Evolutionary conservation across 2,329 filamentous ascomycete species (phyloP).

Genomic region (Penicillium sp.): DNA sequence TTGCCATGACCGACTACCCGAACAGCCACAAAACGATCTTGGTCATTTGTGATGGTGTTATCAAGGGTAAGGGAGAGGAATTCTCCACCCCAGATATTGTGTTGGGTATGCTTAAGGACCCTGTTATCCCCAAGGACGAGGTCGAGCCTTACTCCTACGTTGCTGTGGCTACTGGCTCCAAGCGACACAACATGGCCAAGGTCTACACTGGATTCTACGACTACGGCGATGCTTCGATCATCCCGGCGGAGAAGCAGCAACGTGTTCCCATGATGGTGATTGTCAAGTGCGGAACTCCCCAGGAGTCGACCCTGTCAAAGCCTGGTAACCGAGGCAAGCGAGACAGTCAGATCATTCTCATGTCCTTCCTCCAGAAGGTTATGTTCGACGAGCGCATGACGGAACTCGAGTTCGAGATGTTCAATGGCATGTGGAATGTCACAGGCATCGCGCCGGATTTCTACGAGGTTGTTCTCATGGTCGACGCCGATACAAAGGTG

Average conservation of each 20-base stretch:
- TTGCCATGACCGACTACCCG: conserved; percentile 96
- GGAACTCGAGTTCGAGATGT: conserved; percentile 98
- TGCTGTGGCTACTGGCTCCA: conserved; percentile 89
- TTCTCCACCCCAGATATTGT: conserved; percentile 87
- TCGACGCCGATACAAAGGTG: conserved; percentile 98
- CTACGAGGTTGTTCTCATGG: conserved; percentile 98
- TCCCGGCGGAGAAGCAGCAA: conserved; percentile 85
- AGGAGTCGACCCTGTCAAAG: conserved; percentile 77
- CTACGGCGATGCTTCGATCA: conserved; percentile 77
- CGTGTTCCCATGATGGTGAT: conserved; percentile 96
- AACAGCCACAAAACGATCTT: conserved; percentile 98
- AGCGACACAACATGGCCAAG: conserved; percentile 99
- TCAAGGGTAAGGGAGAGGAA: conserved; percentile 89
- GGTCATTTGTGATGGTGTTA: conserved; percentile 94
- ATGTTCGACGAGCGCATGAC: conserved; percentile 99
- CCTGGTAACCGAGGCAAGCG: conserved; percentile 97
- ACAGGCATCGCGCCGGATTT: conserved; percentile 98
- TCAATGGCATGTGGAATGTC: conserved; percentile 98
- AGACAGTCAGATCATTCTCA: conserved; percentile 97
- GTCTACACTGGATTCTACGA: conserved; percentile 98
- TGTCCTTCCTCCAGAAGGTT: conserved; percentile 99
- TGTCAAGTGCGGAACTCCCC: conserved; percentile 92
- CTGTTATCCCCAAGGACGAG: conserved; percentile 73
- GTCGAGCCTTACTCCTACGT: conserved; percentile 94
- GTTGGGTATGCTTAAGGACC: conserved; percentile 91